Evolutionary conservation across 2,329 filamentous ascomycete genomes (phyloP), one percentile per base, ranked within the genome.

Genomic region (Fusarium chlamydosporum): DNA sequence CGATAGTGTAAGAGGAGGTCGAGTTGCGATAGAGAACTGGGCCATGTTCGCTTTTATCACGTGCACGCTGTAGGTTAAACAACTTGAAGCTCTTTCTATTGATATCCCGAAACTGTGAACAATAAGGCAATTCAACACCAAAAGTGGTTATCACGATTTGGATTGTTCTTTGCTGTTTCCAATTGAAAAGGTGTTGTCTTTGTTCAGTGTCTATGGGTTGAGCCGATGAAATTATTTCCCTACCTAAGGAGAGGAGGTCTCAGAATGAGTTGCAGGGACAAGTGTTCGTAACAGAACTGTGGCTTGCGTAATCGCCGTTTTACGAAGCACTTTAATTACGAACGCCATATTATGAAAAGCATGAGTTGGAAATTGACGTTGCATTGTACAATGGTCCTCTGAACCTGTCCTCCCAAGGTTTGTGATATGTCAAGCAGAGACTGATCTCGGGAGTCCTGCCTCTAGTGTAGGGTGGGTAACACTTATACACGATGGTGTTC

Each of bases 21-120:
- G 59, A 70, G 55, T 48, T 68, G 67, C 63, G 63, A 70, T 56
- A 65, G 65, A 63, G 67, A 70, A 50, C 42, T 60, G 54, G 50
- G 60, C 50, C 58, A 54, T 56, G 61, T 29, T 35, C 20, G 26
- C 29, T 15, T 23, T 64, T 58, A 63, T 67, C 56, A 58, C 65
- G 65, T 67, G 54, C 63, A 46, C 57, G 51, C 59, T 57, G 43
- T 46, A 57, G 20, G 38, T 20, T 53, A n/a, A 23, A 9, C 29
- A 37, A 37, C n/a, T 37, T 43, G 43, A 11, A 51, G 45, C 48
- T 26, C 23, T 70, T 50, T 41, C 20, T 67, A 57, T 56, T 35
- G 40, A 45, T 4, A 16, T 15, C 45, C 40, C 10, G 47, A 50
- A 66, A 50, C 41, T 16, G 46, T 47, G 13, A 18, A 31, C 51